A percentile compares a stretch with the other conserved stretches of the same genome.
Evolutionary conservation across 2,329 filamentous ascomycete species (phyloP).

Genomic region (Sclerotinia sclerotiorum): DNA sequence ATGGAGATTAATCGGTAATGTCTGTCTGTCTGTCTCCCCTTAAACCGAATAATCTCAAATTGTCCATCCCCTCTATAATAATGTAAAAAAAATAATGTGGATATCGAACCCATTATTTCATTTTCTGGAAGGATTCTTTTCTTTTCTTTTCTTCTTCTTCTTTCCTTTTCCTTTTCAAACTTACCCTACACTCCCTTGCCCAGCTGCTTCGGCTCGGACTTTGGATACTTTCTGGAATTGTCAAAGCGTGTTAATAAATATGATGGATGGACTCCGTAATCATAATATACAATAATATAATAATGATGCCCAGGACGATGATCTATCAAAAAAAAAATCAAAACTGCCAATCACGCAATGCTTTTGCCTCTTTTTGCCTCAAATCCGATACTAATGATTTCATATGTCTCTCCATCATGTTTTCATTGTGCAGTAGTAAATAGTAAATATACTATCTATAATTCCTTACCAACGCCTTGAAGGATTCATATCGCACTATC

Average conservation of each 20-base stretch:
- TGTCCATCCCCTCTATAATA: not conserved
- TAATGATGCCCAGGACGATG: not conserved
- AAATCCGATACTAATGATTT: not conserved
- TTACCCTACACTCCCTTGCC: not conserved
- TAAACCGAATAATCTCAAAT: not conserved
- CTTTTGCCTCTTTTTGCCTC: not conserved
- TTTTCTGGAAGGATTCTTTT: conserved; percentile 7
- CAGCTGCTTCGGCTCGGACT: conserved; percentile 6
- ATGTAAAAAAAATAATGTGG: not conserved
- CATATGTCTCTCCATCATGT: not conserved
- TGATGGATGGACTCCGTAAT: not conserved
- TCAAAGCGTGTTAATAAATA: conserved; percentile 8
- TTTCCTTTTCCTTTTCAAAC: not conserved
- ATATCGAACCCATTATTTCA: conserved; percentile 5
- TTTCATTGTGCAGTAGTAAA: not conserved
- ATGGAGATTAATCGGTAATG: conserved; percentile 12
- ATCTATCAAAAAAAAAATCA: conserved; percentile 6
- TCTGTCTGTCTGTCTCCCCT: not conserved
- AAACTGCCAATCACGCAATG: not conserved
- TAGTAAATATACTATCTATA: not conserved
- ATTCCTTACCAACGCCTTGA: not conserved
- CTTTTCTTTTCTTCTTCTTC: not conserved
- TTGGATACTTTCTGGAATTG: not conserved
- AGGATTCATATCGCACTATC: not conserved
- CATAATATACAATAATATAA: not conserved